Evolutionary conservation across 495 filamentous ascomycete genomes (phyloP).

Genomic region (Neurospora discreta): DNA sequence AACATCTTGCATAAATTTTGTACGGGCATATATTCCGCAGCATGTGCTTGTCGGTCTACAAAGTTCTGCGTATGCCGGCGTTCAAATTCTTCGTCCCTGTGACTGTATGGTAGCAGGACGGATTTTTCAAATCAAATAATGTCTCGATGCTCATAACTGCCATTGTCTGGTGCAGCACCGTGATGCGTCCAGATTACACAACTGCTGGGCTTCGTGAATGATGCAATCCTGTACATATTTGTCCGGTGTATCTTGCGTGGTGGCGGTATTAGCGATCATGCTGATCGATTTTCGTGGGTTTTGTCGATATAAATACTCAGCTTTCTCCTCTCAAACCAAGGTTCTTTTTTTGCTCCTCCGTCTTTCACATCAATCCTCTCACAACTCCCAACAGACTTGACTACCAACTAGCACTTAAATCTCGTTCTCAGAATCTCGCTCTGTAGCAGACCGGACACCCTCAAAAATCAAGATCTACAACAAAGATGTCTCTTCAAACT

Average conservation of each 20-base stretch:
- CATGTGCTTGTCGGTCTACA: no score
- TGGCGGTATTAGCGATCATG: neutral
- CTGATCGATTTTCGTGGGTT: neutral
- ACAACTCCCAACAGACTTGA: neutral
- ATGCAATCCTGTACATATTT: neutral
- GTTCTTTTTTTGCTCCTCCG: neutral
- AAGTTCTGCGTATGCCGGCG: no score
- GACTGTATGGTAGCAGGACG: no score
- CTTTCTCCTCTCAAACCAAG: neutral
- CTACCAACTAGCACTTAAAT: neutral
- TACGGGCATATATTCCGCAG: no score
- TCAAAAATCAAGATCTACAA: neutral
- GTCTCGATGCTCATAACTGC: neutral
- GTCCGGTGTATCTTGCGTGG: neutral
- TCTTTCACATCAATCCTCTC: neutral
- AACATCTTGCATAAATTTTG: no score
- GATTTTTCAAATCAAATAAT: no score
- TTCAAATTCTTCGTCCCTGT: no score
- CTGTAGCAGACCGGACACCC: neutral
- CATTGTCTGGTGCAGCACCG: neutral
- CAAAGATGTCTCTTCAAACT: neutral
- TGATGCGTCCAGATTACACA: neutral
- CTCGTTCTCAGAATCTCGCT: neutral
- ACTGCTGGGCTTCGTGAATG: neutral
- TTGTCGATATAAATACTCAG: neutral